Conservation (phyloP, 169 alveolate species). For the Plasmodium gallinaceum region DNA sequence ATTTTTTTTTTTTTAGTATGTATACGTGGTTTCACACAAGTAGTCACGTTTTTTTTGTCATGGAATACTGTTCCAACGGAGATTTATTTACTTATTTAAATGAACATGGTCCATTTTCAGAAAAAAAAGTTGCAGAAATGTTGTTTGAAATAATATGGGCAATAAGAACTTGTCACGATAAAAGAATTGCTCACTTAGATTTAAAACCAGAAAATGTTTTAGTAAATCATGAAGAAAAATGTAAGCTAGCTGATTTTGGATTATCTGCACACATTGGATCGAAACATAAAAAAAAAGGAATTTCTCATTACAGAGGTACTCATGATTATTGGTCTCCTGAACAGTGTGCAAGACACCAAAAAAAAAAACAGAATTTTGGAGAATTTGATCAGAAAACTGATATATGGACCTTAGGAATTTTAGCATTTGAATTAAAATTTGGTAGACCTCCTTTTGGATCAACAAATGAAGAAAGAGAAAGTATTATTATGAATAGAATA, state of each 20-base stretch:
- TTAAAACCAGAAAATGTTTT: slow-evolving; percentile 89
- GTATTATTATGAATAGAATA: slow-evolving; percentile 79
- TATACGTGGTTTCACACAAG: slow-evolving; percentile 89
- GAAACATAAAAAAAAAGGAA: slow-evolving; percentile 79
- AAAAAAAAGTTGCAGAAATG: slow-evolving; percentile 83
- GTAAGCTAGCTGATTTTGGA: slow-evolving; percentile 90
- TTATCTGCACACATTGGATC: slow-evolving; percentile 89
- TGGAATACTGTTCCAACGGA: slow-evolving; percentile 89
- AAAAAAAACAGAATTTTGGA: slow-evolving; percentile 80
- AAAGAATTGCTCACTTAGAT: slow-evolving; percentile 90
- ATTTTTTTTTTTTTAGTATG: slow-evolving; percentile 70
- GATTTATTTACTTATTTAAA: slow-evolving; percentile 84
- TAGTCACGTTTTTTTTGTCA: slow-evolving; percentile 87
- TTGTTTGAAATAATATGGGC: slow-evolving; percentile 90
- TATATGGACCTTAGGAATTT: slow-evolving; percentile 89
- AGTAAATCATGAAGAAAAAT: slow-evolving; percentile 85
- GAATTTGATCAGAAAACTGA: slow-evolving; percentile 89
- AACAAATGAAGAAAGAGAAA: slow-evolving; percentile 82
- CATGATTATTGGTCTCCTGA: slow-evolving; percentile 89
- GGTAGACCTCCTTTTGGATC: slow-evolving; percentile 88
- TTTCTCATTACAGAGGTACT: slow-evolving; percentile 78
- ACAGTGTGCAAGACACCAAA: slow-evolving; percentile 85
- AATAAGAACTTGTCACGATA: slow-evolving; percentile 90
- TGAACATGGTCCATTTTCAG: slow-evolving; percentile 81
- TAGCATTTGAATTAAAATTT: slow-evolving; percentile 87